These are phyloP conservation scores for Dothiorella sarmentorum DNA, from an alignment of 2,329 filamentous ascomycete species.

Conservation along the genomic window DNA sequence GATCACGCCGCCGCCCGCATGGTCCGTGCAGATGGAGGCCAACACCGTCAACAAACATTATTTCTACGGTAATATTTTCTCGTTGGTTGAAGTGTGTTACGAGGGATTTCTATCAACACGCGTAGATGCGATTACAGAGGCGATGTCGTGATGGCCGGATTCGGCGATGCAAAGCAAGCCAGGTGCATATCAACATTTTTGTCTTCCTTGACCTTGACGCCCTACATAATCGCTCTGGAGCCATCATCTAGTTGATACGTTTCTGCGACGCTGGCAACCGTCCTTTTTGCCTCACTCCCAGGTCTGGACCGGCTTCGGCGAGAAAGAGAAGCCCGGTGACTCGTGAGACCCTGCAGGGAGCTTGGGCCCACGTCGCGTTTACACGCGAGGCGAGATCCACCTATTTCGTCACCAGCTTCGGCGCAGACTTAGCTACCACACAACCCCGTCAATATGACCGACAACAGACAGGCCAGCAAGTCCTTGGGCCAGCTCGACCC, in stretches of 20 bases:
- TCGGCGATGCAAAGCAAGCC: no score
- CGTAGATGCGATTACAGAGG: no score
- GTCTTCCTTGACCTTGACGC: no score
- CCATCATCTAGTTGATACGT: neutral
- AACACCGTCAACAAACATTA: no score
- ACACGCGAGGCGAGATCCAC: slow-evolving; percentile 6
- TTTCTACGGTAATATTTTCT: no score
- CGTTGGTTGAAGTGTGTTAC: no score
- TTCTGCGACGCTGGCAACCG: neutral
- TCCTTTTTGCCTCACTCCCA: neutral
- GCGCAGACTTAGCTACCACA: neutral
- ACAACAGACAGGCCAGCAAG: slow-evolving; percentile 19
- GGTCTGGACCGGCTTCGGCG: neutral
- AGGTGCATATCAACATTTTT: no score
- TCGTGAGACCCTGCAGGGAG: slow-evolving; percentile 10
- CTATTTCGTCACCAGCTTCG: slow-evolving; percentile 11
- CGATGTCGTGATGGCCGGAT: no score
- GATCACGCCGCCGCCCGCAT: no score
- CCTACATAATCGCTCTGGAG: no score
- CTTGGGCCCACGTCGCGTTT: slow-evolving; percentile 16
- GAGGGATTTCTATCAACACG: no score
- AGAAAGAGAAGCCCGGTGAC: neutral
- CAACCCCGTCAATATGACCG: slow-evolving; percentile 8
- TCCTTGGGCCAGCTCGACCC: slow-evolving; percentile 27
- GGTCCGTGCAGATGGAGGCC: no score